Evolutionary conservation across 2,329 filamentous ascomycete species (phyloP).

Genomic region (Trematosphaeria pertusa): DNA sequence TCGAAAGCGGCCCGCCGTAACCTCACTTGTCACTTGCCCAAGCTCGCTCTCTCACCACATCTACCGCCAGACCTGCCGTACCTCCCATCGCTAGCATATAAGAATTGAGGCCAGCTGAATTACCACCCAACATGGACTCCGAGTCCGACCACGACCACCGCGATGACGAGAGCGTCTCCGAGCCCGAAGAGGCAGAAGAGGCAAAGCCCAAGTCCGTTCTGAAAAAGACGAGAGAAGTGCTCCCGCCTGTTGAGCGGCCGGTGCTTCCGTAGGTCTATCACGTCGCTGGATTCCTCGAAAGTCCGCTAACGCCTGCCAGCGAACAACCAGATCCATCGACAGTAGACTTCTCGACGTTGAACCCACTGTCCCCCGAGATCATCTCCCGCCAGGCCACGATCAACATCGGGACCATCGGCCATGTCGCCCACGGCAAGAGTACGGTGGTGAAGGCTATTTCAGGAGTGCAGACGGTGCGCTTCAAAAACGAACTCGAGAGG

Average conservation of each 20-base stretch:
- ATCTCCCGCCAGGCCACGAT: conserved; percentile 98
- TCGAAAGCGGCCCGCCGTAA: conserved; percentile 17
- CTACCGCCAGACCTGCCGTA: neutral
- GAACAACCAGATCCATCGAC: conserved; percentile 93
- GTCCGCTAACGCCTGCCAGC: conserved; percentile 33
- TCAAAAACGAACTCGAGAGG: conserved; percentile 99
- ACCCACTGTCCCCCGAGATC: conserved; percentile 91
- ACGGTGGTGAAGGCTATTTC: conserved; percentile 99
- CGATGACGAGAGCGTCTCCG: conserved; percentile 63
- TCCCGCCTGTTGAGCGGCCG: conserved; percentile 66
- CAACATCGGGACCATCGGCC: conserved; percentile 98
- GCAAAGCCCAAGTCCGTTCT: conserved; percentile 75
- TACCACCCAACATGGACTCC: conserved; percentile 52
- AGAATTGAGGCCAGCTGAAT: too few relatives aligned
- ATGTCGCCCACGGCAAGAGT: conserved; percentile 98
- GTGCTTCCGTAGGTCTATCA: conserved; percentile 63
- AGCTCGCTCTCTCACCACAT: neutral
- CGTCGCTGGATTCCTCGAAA: neutral
- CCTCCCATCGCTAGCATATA: neutral
- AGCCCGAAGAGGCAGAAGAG: conserved; percentile 75
- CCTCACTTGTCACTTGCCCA: conserved; percentile 11
- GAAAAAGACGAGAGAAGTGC: conserved; percentile 73
- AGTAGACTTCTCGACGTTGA: conserved; percentile 81
- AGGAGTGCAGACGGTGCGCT: conserved; percentile 96
- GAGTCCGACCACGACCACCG: conserved; percentile 50